phyloP scores from a whole-genome alignment of 78 protist genomes.

The Dictyostelium citrinum region DNA sequence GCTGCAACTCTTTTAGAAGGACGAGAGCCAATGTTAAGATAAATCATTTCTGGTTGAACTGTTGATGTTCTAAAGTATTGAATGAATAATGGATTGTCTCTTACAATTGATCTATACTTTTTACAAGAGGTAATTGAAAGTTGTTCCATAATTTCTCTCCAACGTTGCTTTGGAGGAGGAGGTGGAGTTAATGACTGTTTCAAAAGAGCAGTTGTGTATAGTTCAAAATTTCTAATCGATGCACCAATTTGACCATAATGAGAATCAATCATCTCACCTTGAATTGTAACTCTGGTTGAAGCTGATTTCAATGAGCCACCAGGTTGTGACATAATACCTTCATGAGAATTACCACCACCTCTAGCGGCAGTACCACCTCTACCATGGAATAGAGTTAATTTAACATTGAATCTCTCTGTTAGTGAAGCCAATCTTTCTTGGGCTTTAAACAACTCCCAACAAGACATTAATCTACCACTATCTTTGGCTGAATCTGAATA shows the following conservation, averaged over 20 bases:
- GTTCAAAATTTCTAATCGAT: conserved; percentile 60
- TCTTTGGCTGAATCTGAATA: conserved; percentile 86
- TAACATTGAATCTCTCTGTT: conserved; percentile 15
- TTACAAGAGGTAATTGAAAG: conserved; percentile 64
- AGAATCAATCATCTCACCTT: conserved; percentile 85
- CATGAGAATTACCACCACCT: conserved; percentile 86
- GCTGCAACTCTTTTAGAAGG: conserved; percentile 56
- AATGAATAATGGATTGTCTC: conserved; percentile 70
- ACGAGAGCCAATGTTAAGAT: conserved; percentile 80
- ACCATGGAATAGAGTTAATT: conserved; percentile 86
- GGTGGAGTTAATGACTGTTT: conserved; percentile 78
- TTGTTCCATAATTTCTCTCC: conserved; percentile 77
- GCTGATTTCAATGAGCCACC: conserved; percentile 70
- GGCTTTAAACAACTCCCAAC: conserved; percentile 75
- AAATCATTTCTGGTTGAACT: conserved; percentile 61
- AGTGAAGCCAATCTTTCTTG: conserved; percentile 67
- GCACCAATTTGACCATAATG: conserved; percentile 66
- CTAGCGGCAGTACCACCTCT: conserved; percentile 82
- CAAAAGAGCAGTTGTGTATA: conserved; percentile 79
- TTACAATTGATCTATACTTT: conserved; percentile 69
- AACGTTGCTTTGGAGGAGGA: conserved; percentile 37
- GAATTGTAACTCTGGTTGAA: conserved; percentile 81
- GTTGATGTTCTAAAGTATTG: conserved; percentile 84
- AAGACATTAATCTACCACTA: conserved; percentile 80
- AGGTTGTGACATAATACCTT: conserved; percentile 85